Conservation (phyloP, 805 yeast genomes). For the Wickerhamiella occidentalis region DNA sequence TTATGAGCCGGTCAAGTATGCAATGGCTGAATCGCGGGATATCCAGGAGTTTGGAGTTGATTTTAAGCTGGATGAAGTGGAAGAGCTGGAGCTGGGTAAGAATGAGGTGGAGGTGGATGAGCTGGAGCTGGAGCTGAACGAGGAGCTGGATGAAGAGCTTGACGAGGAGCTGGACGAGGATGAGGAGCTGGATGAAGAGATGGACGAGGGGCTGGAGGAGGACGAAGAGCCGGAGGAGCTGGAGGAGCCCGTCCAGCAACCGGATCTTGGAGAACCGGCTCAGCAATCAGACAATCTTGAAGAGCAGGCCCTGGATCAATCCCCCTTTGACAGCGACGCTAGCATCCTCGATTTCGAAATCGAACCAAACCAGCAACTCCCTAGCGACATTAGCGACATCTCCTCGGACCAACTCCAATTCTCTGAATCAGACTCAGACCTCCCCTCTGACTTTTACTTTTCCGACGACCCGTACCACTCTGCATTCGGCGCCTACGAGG, state of each 20-base stretch:
- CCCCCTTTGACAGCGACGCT: not conserved
- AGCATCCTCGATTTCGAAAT: not conserved
- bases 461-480: not conserved
- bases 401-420: not conserved
- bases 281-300: too few species aligned
- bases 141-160: not conserved
- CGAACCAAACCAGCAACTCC: not conserved
- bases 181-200: not conserved
- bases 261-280: too few species aligned
- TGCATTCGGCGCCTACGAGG: not conserved
- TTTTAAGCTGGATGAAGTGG: not conserved
- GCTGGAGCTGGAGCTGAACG: too few species aligned
- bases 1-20: constrained; percentile 7
- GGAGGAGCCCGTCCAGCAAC: not conserved
- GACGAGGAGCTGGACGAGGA: not conserved
- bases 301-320: too few species aligned
- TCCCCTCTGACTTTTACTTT: not conserved
- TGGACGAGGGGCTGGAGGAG: constrained; percentile 10
- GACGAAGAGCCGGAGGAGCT: not conserved
- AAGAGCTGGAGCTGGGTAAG: not conserved
- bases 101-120: too few species aligned
- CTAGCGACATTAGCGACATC: not conserved
- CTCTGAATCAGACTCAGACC: not conserved
- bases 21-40: constrained; percentile 1
- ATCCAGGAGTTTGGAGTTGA: not conserved